Evolutionary conservation across 106 monocot genomes (phyloP).

Genomic region (Vanilla planifolia): DNA sequence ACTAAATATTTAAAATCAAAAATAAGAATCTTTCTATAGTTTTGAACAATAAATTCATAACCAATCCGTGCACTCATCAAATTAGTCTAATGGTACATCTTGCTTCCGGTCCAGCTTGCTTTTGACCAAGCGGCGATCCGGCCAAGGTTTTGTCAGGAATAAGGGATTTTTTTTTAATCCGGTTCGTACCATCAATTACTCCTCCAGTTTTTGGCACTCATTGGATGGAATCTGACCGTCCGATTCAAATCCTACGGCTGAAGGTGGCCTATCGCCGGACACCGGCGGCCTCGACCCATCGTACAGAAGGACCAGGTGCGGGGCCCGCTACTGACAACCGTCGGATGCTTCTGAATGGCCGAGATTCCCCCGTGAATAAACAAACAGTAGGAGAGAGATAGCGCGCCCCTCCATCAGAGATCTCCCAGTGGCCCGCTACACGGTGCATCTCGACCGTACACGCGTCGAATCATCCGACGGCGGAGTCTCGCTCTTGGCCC

Average conservation of each 20-base stretch:
- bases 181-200: not conserved
- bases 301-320: not conserved
- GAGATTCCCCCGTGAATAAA: constrained; percentile 10
- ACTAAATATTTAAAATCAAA: too few species aligned
- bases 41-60: not conserved
- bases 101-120: not conserved
- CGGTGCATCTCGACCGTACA: not conserved
- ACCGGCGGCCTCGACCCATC: not conserved
- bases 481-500: not conserved
- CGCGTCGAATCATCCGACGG: not conserved
- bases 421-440: not conserved
- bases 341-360: not conserved
- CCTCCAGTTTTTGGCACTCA: not conserved
- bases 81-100: too few species aligned
- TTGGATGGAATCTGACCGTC: not conserved
- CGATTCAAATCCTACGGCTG: not conserved
- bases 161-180: not conserved
- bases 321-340: constrained; percentile 2
- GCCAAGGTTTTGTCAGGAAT: constrained; percentile 8
- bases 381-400: not conserved
- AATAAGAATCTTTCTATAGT: too few species aligned
- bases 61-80: too few species aligned
- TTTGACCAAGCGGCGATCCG: not conserved
- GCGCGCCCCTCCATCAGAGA: constrained; percentile 4
- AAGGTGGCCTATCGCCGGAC: not conserved